Base-by-base conservation (phyloP, 1,284 basidiomycete genomes). In the Irpex sp. region DNA sequence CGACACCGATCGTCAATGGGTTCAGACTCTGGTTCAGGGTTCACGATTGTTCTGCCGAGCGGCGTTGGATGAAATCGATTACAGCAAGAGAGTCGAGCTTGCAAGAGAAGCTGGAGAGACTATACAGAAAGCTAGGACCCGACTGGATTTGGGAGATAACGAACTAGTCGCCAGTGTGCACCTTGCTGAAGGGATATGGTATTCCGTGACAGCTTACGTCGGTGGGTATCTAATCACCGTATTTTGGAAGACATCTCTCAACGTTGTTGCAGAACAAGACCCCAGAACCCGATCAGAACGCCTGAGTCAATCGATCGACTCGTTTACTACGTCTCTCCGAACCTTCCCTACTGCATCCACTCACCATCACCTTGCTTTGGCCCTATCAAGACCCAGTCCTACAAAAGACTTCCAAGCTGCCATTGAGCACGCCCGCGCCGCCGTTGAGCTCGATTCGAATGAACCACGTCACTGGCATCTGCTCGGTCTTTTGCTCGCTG, bases 381-480 rank as follows among this genome's bases (percentile, higher is more conserved):
- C 88, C 0, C 87, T 92, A 60, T 84, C 92, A 8, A 85, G 89
- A 60, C 81, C 85, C 0, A 84, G 86, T 4, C 78, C 81, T 1
- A 76, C 82, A n/a, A 85, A 90, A 34, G 85, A 93, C 66, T 78
- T 96, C 19, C 79, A 85, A 36, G 77, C 82, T 4, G 95, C 95
- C 0, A 81, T 92, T 1, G 76, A 83, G 6, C 81, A 87, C 51
- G 92, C 93, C 0, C 87, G 92, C 9, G 75, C 81, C 9, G 92
- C 94, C 0, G 85, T 97, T 8, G 93, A 96, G 75, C 82, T 84
- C 3, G 88, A 92, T 61, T 81, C 91, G 0, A 78, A 78, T 26
- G 89, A 93, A 68, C 82, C 93, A 31, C 84, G 93, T 49, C 88
- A 92, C 62, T 98, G 96, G 97, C 97, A 98, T 75, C 82, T 98